phyloP scores from a whole-genome alignment of 2,329 filamentous ascomycete genomes.

The Tolypocladium capitatum region DNA sequence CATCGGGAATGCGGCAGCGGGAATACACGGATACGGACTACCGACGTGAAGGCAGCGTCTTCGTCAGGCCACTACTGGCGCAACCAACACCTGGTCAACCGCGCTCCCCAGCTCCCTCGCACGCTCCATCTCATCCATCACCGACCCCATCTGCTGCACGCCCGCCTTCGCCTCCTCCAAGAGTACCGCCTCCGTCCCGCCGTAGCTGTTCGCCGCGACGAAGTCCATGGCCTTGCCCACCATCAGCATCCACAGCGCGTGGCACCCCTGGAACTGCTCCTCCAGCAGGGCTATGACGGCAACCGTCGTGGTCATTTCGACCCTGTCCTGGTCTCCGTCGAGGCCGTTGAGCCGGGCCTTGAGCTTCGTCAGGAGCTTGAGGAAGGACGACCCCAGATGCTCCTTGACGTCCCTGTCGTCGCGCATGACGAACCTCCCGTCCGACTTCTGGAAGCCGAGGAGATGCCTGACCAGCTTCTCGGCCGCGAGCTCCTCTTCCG shows the following conservation, averaged over 20 bases:
- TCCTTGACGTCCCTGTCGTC: neutral
- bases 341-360: neutral
- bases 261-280: conserved; percentile 1
- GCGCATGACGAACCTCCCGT: neutral
- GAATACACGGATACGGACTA: too few species aligned
- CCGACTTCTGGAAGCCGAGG: neutral
- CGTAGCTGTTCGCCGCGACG: neutral
- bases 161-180: neutral
- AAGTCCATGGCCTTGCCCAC: neutral
- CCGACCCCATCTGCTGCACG: neutral
- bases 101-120: neutral
- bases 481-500: neutral
- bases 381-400: neutral
- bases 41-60: too few species aligned
- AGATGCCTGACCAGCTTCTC: neutral
- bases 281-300: neutral
- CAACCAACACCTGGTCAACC: neutral
- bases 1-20: too few species aligned
- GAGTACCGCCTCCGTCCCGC: neutral
- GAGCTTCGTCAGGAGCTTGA: neutral
- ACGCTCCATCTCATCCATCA: neutral
- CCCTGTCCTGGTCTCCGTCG: neutral
- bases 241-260: conserved; percentile 3
- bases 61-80: neutral
- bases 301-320: neutral